phyloP scores from a whole-genome alignment of 257 asterid genomes.

The Solanum phureja region DNA sequence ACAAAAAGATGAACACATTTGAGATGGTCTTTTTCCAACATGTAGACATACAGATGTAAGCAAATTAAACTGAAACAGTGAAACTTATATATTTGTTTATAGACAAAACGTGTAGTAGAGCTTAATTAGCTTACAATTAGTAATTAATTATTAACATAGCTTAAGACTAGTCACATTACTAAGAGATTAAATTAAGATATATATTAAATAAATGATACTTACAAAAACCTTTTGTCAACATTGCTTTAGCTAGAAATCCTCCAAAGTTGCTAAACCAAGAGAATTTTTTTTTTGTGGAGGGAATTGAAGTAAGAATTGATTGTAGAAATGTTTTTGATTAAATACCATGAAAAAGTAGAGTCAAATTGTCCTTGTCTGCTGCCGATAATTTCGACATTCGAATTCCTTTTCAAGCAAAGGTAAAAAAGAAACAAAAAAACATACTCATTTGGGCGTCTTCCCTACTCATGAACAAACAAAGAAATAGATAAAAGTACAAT shows the following conservation, averaged over 20 bases:
- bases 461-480: background rate
- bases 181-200: too few relatives aligned
- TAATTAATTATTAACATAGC: background rate
- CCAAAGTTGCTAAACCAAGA: background rate
- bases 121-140: background rate
- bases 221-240: background rate
- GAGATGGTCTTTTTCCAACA: background rate
- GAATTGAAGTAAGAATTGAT: background rate
- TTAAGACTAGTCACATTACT: background rate
- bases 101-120: background rate
- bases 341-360: background rate
- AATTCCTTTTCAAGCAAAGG: background rate
- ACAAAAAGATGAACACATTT: too few relatives aligned
- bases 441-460: slow-evolving; percentile 4
- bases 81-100: background rate
- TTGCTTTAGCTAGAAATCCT: background rate
- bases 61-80: background rate
- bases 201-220: background rate
- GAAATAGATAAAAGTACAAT: background rate
- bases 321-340: background rate
- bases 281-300: background rate
- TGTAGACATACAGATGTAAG: background rate
- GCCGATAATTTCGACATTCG: background rate
- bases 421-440: background rate
- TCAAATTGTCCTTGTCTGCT: background rate